Evolutionary conservation across 768 basidiomycete genomes (phyloP).

Genomic region (Cantharellus anzutake): DNA sequence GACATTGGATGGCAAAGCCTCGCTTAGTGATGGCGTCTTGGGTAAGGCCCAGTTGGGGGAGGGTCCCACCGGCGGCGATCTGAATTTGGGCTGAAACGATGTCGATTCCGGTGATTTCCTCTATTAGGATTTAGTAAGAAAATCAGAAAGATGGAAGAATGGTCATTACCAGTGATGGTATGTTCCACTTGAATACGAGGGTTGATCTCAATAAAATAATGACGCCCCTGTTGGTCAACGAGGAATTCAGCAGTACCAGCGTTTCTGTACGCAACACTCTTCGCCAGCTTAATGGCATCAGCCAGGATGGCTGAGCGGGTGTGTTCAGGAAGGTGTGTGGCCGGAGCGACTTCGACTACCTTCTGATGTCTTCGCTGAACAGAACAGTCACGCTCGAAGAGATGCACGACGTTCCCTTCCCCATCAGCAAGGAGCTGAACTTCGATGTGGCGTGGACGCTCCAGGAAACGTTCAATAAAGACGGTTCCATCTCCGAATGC

Average conservation of each 20-base stretch:
- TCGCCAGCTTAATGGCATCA: slow-evolving; percentile 89
- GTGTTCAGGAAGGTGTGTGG: slow-evolving; percentile 82
- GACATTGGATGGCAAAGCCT: slow-evolving; percentile 96
- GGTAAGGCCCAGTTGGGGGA: slow-evolving; percentile 84
- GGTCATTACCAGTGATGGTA: slow-evolving; percentile 70
- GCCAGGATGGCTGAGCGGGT: slow-evolving; percentile 68
- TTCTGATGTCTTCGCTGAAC: slow-evolving; percentile 97
- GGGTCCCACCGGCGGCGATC: slow-evolving; percentile 94
- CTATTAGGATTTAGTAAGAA: slow-evolving; percentile 23
- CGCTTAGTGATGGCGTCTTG: slow-evolving; percentile 93
- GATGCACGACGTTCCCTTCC: slow-evolving; percentile 85
- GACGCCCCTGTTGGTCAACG: slow-evolving; percentile 87
- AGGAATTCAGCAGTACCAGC: slow-evolving; percentile 98
- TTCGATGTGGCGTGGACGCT: slow-evolving; percentile 94
- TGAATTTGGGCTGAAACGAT: slow-evolving; percentile 99
- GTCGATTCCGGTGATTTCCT: slow-evolving; percentile 99
- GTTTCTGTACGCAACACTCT: slow-evolving; percentile 86
- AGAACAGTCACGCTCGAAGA: slow-evolving; percentile 98
- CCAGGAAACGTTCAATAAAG: slow-evolving; percentile 95
- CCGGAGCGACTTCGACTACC: slow-evolving; percentile 96
- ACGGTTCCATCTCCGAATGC: slow-evolving; percentile 98
- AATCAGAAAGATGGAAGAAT: not conserved
- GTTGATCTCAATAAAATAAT: slow-evolving; percentile 99
- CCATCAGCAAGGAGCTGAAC: slow-evolving; percentile 89
- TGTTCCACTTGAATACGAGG: slow-evolving; percentile 99